Base-by-base conservation (phyloP, 371 early-diverging fungal genomes). In the Mortierella sp. region DNA sequence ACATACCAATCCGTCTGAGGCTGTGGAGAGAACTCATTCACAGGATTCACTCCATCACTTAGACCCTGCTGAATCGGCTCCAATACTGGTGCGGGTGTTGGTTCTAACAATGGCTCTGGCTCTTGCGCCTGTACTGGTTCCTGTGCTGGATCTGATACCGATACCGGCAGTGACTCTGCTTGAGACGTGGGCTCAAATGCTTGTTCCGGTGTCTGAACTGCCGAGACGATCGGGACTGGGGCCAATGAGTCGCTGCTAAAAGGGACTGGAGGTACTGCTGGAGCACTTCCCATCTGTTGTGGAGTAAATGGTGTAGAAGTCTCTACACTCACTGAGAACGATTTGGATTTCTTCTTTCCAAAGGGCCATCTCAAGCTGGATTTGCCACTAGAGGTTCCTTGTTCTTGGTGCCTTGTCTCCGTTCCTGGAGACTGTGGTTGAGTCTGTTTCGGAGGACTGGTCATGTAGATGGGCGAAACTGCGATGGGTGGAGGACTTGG, bases 301-400 rank as follows among this genome's bases (percentile, higher is more conserved):
- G 37, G 37, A 37, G 37, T 5, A 37, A 37, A 37, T 37, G 37
- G 37, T 9, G 37, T 37, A 37, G 37, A 37, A 5, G 37, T 57
- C 26, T 57, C 57, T 1, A 28, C 7, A 7, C 57, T 53, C 37
- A 23, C 44, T 4, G 79, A 77, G 25, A 80, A 52, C 14, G 80
- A 80, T 30, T 80, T 80, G 19, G 80, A 80, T 26, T 80, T 80
- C 50, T 80, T 80, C 47, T 80, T 80, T 30, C 74, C 74, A 50
- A 80, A 80, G 0, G 74, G 80, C 29, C 62, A 61, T 74, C 80
- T 74, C 57, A 67, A 70, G 19, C 74, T 72, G n/a, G 72, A 67
- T 28, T 79, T 79, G 30, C 30, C 12, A 23, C 65, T 18, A 21
- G 23, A 5, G 37, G 37, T 37, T 53, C 11, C 23, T 23, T 12